Percentiles rank a stretch among this genome's conserved stretches.
phyloP scores from a whole-genome alignment of 768 basidiomycete species.

The Tylopilus plumbeoviolaceoides region DNA sequence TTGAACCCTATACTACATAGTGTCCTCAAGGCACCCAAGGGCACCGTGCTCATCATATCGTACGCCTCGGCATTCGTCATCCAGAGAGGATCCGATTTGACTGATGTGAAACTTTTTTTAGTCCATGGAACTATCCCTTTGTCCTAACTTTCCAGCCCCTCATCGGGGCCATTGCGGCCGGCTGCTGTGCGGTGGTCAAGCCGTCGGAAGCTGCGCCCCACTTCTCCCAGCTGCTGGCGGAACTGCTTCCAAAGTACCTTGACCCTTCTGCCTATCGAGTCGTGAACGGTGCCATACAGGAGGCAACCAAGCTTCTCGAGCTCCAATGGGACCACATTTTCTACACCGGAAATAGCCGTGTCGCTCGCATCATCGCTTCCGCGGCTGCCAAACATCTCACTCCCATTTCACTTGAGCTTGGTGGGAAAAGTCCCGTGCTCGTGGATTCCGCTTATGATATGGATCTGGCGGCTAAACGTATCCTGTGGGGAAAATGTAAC shows the following conservation, averaged over 20 bases:
- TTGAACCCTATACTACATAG: constrained; percentile 8
- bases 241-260: constrained; percentile 54
- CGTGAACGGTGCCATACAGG: constrained; percentile 44
- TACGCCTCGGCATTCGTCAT: constrained; percentile 28
- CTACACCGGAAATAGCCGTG: constrained; percentile 34
- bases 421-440: constrained; percentile 44
- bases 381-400: constrained; percentile 32
- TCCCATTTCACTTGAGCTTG: constrained; percentile 31
- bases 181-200: constrained; percentile 65
- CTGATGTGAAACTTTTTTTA: constrained; percentile 18
- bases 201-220: constrained; percentile 55
- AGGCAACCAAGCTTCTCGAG: constrained; percentile 33
- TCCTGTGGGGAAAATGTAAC: constrained; percentile 61
- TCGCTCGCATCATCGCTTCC: constrained; percentile 23
- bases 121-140: constrained; percentile 68
- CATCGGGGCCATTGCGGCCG: constrained; percentile 70
- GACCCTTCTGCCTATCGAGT: constrained; percentile 48
- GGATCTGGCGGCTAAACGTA: constrained; percentile 54
- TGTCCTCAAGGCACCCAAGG: constrained; percentile 55
- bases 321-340: constrained; percentile 34
- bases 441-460: constrained; percentile 41
- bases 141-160: constrained; percentile 53
- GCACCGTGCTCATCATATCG: constrained; percentile 58
- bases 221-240: constrained; percentile 46
- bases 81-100: not conserved